These are phyloP conservation scores for Malassezia japonica DNA, from an alignment of 1,284 basidiomycete genomes.

Conservation along the genomic window DNA sequence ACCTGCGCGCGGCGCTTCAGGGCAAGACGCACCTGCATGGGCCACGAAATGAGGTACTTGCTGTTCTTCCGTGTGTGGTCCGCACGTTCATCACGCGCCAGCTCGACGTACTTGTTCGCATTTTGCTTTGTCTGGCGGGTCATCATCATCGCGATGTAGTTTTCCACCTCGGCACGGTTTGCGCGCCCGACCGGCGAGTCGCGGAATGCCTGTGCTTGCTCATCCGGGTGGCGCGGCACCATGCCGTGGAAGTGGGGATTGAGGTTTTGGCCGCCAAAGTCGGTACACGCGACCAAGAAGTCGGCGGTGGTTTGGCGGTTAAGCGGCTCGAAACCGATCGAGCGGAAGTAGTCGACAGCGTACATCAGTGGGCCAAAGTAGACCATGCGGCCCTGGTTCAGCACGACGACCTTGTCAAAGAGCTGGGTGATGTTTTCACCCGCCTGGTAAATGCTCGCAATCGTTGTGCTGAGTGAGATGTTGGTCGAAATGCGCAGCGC, in stretches of 20 bases:
- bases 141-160: slow-evolving; percentile 21
- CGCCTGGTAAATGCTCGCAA: slow-evolving; percentile 53
- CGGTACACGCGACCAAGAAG: slow-evolving; percentile 53
- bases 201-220: slow-evolving; percentile 22
- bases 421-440: slow-evolving; percentile 56
- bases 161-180: slow-evolving; percentile 45
- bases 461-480: slow-evolving; percentile 26
- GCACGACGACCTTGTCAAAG: slow-evolving; percentile 51
- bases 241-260: slow-evolving; percentile 18
- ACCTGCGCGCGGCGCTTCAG: slow-evolving; percentile 55
- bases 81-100: slow-evolving; percentile 14
- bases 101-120: slow-evolving; percentile 7
- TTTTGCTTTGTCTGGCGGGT: slow-evolving; percentile 17
- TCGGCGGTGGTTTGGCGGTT: slow-evolving; percentile 62
- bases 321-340: slow-evolving; percentile 59
- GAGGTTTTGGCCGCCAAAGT: slow-evolving; percentile 61
- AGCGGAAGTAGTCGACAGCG: slow-evolving; percentile 63
- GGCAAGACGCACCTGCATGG: slow-evolving; percentile 62
- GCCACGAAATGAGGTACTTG: slow-evolving; percentile 60
- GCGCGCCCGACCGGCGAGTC: slow-evolving; percentile 20
- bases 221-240: slow-evolving; percentile 24
- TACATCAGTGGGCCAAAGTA: slow-evolving; percentile 66
- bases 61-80: slow-evolving; percentile 15
- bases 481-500: slow-evolving; percentile 49
- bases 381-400: slow-evolving; percentile 70